Conservation (phyloP, 257 asterid genomes). For the Catharanthus roseus region DNA sequence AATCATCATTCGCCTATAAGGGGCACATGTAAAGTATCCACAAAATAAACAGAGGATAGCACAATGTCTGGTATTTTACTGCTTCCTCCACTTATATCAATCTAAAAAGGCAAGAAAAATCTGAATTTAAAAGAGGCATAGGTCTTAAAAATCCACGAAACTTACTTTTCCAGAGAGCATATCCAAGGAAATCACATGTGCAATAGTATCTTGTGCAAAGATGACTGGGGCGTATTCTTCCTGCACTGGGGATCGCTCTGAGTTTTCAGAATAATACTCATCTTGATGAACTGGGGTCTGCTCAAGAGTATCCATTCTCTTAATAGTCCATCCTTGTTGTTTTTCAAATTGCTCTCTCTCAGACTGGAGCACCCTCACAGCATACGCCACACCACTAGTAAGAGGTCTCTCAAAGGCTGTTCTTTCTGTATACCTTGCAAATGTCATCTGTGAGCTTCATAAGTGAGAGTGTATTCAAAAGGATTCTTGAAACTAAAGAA, state of each 20-base stretch:
- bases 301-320: constrained; percentile 76
- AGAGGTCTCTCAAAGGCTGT: constrained; percentile 98
- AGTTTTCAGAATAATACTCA: constrained; percentile 59
- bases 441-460: constrained; percentile 52
- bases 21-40: not conserved
- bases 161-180: constrained; percentile 95
- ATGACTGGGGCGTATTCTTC: constrained; percentile 96
- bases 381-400: constrained; percentile 97
- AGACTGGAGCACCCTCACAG: constrained; percentile 79
- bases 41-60: not conserved
- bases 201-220: constrained; percentile 94
- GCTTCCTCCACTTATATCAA: not conserved
- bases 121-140: constrained; percentile 1
- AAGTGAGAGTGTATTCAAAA: constrained; percentile 10
- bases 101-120: not conserved
- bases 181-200: constrained; percentile 91
- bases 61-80: not conserved
- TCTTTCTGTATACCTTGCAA: constrained; percentile 74
- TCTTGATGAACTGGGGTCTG: constrained; percentile 90
- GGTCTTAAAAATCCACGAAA: not conserved
- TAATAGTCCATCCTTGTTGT: constrained; percentile 85
- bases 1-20: not conserved
- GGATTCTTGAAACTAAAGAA: constrained; percentile 1
- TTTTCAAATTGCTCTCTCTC: constrained; percentile 80
- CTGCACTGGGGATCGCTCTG: constrained; percentile 77